Base-by-base conservation (phyloP, 2,329 filamentous ascomycete genomes). In the Xylariaceae sp. region DNA sequence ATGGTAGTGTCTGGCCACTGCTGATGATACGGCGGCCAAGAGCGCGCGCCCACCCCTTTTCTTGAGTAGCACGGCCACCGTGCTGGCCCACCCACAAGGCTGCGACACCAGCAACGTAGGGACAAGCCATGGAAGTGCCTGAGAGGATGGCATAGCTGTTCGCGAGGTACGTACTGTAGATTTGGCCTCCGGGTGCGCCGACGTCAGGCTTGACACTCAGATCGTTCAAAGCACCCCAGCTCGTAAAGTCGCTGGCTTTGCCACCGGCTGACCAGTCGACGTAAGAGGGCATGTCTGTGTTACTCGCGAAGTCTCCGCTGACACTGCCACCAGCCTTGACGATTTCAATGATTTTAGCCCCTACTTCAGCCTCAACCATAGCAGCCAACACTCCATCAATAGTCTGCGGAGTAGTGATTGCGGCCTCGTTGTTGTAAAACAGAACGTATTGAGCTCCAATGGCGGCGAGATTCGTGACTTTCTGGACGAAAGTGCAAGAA, bases 71-170 rank as follows among this genome's bases (percentile, higher is more conserved):
- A 7, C 66, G 67, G 4, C 70, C 68, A 12, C 70, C 70, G 34
- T 64, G 55, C 11, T 58, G 61, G 7, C 65, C 54, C 45, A 72
- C 65, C 42, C 68, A 72, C 14, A 73, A 62, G 16, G 70, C 70
- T 2, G 70, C 69, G 22, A 72, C 65, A 28, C 74, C 75, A 19
- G 75, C 75, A 6, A 76, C 67, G 49, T 75, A 75, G 1, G 75
- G 75, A 43, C 69, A 70, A 4, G 75, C 71, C 76, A 79, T 79
- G 2, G 73, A 77, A 0, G 77, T 79, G 42, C 77, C 77, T 46
- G 69, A 73, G 33, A 74, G 64, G 7, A 77, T 67, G 4, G 67
- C 68, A 48, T 66, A 66, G 3, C 60, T 61, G 33, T 70, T 60
- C 2, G 56, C 40, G 12, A 72, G 72, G 52, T 71, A 77, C 2